phyloP scores from a whole-genome alignment of 441 rosid species.

The Francoa sonchifolia region DNA sequence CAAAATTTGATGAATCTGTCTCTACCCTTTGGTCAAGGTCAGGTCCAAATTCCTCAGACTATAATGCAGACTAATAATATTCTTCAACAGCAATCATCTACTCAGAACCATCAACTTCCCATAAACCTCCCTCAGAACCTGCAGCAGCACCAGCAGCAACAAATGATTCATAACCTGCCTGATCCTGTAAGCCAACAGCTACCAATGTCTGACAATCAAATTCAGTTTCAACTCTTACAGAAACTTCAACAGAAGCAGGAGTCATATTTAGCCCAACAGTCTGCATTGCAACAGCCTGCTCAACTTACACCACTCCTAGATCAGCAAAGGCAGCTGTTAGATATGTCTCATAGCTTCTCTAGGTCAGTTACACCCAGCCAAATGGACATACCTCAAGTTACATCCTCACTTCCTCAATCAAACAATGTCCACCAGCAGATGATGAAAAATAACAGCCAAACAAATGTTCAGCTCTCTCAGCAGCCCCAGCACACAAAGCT shows the following conservation, averaged over 20 bases:
- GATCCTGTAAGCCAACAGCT: slow-evolving; percentile 34
- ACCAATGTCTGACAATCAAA: slow-evolving; percentile 36
- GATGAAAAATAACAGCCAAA: slow-evolving; percentile 25
- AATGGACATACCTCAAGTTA: slow-evolving; percentile 30
- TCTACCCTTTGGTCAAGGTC: slow-evolving; percentile 30
- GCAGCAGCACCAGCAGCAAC: slow-evolving; percentile 33
- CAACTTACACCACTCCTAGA: slow-evolving; percentile 35
- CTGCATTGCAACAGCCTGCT: slow-evolving; percentile 31
- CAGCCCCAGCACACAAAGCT: slow-evolving; percentile 28
- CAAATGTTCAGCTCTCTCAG: slow-evolving; percentile 28
- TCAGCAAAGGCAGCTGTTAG: slow-evolving; percentile 36
- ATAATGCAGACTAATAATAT: slow-evolving; percentile 24
- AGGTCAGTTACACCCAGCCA: slow-evolving; percentile 29
- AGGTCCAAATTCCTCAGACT: slow-evolving; percentile 33
- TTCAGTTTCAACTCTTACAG: slow-evolving; percentile 44
- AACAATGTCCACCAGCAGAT: slow-evolving; percentile 26
- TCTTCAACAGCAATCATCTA: slow-evolving; percentile 36
- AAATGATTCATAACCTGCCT: slow-evolving; percentile 24
- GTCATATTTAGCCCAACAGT: slow-evolving; percentile 31
- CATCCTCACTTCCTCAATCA: slow-evolving; percentile 31
- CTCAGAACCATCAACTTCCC: slow-evolving; percentile 31
- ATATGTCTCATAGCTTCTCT: slow-evolving; percentile 40
- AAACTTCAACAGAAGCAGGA: slow-evolving; percentile 53
- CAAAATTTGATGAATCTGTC: slow-evolving; percentile 34
- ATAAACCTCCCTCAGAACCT: slow-evolving; percentile 34